Evolutionary conservation across 169 alveolate genomes (phyloP).

Genomic region (Theileria equi): DNA sequence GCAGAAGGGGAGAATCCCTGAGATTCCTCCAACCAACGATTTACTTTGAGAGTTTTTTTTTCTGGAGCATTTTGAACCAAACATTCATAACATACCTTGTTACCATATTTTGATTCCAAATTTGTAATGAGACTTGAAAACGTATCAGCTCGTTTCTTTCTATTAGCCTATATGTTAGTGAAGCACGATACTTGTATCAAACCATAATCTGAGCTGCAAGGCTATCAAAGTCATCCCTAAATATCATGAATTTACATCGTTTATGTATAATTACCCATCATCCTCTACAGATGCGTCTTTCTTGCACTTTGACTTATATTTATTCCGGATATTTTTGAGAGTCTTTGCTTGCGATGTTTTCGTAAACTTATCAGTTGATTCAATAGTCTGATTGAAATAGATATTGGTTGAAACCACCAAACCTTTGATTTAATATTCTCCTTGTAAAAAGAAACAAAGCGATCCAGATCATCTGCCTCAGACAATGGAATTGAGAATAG

Average conservation of each 20-base stretch:
- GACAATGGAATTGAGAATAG: constrained; percentile 67
- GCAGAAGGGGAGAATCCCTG: constrained; percentile 60
- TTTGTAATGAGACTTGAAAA: constrained; percentile 39
- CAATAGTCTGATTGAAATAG: constrained; percentile 21
- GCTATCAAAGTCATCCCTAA: constrained; percentile 40
- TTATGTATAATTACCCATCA: constrained; percentile 2
- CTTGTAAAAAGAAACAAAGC: constrained; percentile 57
- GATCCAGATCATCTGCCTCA: constrained; percentile 60
- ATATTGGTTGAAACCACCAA: neutral
- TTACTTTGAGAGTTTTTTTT: constrained; percentile 47
- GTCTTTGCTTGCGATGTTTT: constrained; percentile 22
- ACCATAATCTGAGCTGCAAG: constrained; percentile 62
- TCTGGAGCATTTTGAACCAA: neutral
- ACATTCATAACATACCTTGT: constrained; percentile 11
- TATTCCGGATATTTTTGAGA: constrained; percentile 19
- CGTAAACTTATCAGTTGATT: constrained; percentile 34
- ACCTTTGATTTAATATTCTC: constrained; percentile 46
- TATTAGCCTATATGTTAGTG: constrained; percentile 32
- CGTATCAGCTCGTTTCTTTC: constrained; percentile 35
- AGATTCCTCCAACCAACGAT: constrained; percentile 42
- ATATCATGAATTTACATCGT: neutral
- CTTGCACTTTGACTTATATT: constrained; percentile 36
- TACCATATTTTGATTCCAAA: constrained; percentile 39
- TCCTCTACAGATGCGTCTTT: constrained; percentile 16
- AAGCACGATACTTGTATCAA: neutral